Conservation (phyloP, 768 basidiomycete species). For the Suillus ampliporus region DNA sequence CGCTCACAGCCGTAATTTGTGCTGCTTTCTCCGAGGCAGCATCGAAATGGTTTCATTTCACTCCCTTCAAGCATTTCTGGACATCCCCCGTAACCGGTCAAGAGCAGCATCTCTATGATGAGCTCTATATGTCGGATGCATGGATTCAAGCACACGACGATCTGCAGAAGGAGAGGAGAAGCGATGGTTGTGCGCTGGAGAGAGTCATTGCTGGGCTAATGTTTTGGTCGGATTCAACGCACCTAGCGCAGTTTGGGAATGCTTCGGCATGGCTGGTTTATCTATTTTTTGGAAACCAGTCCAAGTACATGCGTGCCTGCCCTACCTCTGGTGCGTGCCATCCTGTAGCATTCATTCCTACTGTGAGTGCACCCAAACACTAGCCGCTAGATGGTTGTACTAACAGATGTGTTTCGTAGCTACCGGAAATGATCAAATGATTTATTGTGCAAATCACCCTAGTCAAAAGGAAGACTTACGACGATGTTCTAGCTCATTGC, state of each 20-base stretch:
- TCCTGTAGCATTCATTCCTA: constrained; percentile 29
- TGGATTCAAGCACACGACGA: constrained; percentile 29
- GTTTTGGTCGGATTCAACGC: constrained; percentile 28
- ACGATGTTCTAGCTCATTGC: no score
- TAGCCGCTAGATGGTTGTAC: no score
- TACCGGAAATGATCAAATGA: no score
- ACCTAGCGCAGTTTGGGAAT: constrained; percentile 21
- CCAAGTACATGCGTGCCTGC: constrained; percentile 23
- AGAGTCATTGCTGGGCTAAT: constrained; percentile 22
- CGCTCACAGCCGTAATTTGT: constrained; percentile 22
- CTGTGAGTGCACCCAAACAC: constrained; percentile 11
- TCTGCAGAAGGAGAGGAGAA: constrained; percentile 21
- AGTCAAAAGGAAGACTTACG: no score
- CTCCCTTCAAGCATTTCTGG: constrained; percentile 32
- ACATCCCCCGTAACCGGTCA: constrained; percentile 10
- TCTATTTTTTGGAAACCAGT: constrained; percentile 25
- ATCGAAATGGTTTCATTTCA: constrained; percentile 27
- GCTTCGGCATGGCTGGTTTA: constrained; percentile 30
- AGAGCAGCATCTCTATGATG: constrained; percentile 24
- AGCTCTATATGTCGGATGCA: constrained; percentile 31
- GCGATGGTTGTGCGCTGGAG: constrained; percentile 22
- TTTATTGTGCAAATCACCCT: no score
- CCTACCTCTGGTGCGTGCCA: constrained; percentile 20
- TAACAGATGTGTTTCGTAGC: no score
- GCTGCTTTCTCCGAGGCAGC: constrained; percentile 14